Evolutionary conservation across 1,139 yeast genomes (phyloP), one percentile per base, ranked within the genome.

Genomic region (Taphrina pruni): DNA sequence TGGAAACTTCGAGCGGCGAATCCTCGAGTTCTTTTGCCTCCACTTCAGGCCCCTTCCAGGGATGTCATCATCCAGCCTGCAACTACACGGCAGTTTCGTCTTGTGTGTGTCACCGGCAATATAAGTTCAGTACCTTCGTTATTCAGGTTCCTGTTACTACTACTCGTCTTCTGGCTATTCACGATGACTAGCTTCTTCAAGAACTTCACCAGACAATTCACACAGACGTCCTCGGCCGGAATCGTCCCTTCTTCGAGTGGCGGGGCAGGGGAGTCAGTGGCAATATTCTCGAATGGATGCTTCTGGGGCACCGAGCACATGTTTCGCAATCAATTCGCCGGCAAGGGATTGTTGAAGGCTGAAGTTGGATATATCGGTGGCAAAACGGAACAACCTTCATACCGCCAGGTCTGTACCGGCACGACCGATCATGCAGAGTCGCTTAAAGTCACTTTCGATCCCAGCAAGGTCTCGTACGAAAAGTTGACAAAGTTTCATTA

Each of bases 321-420:
- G 51, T 92, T 86, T 80, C 81, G 88, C 72, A 89, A 89, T 76
- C 84, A 89, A 72, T 89, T 86, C 73, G 75, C 79, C 69, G 83
- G 79, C 69, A 87, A 85, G 76, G 93, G 93, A 1, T 78, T 93
- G 32, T 77, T 88, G 17, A 97, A 90, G 76, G 83, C 87, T 66
- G 87, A 85, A 76, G 98, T 93, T 12, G 99, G 98, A 1, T 94
- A 88, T 78, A 90, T 96, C 69, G 96, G 96, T 73, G 98, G 98
- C 26, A 66, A 60, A 35, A 20, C 55, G 8, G 74, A 76, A 17
- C 75, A 80, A 0, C 90, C 97, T n/a, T 82, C 85, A 26, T 94
- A 94, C 79, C 84, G 86, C 74, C 81, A 84, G 71, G 97, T 94
- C 5, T 90, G 97, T 78, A 78, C 84, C 12, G 93, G 93, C 35